Conservation (phyloP, 306 rosid genomes). For the Benincasa hispida region DNA sequence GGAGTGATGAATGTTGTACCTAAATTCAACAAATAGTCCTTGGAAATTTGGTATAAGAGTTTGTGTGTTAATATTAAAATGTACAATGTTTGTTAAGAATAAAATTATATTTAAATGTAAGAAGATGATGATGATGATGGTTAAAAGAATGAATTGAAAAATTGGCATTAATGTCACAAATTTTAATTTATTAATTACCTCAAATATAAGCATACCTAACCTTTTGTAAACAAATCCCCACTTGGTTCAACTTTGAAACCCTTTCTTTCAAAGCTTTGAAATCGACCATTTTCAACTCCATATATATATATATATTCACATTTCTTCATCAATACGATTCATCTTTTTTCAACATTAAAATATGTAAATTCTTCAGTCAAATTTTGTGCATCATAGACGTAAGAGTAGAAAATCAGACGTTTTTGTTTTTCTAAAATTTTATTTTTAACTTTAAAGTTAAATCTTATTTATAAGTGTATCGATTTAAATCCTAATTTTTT, state of each 20-base stretch:
- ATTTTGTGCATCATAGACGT: background rate
- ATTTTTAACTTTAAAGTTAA: too few relatives aligned
- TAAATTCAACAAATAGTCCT: background rate
- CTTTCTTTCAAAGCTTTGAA: background rate
- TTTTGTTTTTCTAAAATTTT: too few relatives aligned
- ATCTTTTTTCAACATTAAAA: background rate
- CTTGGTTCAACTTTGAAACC: background rate
- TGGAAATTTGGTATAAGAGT: background rate
- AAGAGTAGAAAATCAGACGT: background rate
- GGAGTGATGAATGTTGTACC: background rate
- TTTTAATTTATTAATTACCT: background rate
- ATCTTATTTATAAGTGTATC: too few relatives aligned
- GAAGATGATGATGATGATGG: background rate
- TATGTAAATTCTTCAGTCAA: background rate
- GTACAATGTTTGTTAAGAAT: background rate
- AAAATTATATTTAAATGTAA: background rate
- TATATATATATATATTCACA: background rate
- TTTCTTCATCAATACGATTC: background rate
- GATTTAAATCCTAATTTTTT: too few relatives aligned
- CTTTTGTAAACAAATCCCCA: background rate
- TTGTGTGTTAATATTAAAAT: background rate
- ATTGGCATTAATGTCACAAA: background rate
- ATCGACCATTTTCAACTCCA: background rate
- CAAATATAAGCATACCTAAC: background rate
- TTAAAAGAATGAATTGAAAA: background rate